A percentile compares a stretch with the other conserved stretches of the same genome.
Evolutionary conservation across 169 alveolate genomes (phyloP).

Genomic region (Prorocentrum cordatum): DNA sequence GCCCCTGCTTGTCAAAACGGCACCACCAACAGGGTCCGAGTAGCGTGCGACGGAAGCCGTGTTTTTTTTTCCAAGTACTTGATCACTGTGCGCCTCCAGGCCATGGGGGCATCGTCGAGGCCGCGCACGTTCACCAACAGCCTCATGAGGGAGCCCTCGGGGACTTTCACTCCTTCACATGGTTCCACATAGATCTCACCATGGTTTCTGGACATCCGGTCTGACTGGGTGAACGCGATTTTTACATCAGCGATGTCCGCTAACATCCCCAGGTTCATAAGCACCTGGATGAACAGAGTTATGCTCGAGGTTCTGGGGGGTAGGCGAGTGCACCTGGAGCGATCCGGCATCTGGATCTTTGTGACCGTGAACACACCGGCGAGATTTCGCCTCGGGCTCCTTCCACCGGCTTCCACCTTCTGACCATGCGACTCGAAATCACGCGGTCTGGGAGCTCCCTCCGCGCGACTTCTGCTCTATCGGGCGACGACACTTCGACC

Average conservation of each 20-base stretch:
- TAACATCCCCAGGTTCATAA: background rate
- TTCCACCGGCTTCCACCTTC: background rate
- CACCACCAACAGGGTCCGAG: background rate
- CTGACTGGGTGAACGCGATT: background rate
- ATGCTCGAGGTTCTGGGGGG: background rate
- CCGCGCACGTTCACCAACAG: background rate
- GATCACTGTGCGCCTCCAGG: background rate
- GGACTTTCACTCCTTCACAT: background rate
- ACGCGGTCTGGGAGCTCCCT: background rate
- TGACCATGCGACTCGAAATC: background rate
- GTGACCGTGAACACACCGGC: background rate
- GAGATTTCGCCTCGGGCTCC: background rate
- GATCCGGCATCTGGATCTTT: background rate
- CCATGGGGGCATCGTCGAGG: conserved; percentile 1
- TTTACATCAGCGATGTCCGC: background rate
- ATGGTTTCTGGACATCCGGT: background rate
- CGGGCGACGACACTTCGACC: background rate
- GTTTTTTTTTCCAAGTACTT: too few species aligned
- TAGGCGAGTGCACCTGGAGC: background rate
- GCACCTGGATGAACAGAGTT: background rate
- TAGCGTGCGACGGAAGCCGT: background rate
- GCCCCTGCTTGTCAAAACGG: background rate
- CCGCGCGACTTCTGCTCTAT: background rate
- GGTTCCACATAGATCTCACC: background rate
- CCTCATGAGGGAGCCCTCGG: background rate